phyloP scores from a whole-genome alignment of 1,284 basidiomycete species.

The Moniliophthora roreri region DNA sequence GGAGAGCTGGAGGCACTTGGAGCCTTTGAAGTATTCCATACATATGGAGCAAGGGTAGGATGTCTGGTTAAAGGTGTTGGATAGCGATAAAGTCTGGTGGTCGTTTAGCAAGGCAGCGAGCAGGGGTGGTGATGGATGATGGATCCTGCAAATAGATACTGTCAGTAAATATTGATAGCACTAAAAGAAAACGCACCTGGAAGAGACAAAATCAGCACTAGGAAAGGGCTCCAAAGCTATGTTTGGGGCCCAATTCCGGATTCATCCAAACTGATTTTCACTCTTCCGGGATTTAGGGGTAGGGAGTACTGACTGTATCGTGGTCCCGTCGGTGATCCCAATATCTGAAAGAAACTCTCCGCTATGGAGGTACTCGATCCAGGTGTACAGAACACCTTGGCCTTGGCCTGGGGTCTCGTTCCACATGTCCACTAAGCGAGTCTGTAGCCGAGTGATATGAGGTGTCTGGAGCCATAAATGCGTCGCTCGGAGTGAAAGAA shows the following conservation, averaged over 20 bases:
- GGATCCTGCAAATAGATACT: constrained; percentile 37
- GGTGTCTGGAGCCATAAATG: constrained; percentile 56
- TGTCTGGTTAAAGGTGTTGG: constrained; percentile 53
- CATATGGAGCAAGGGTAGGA: constrained; percentile 73
- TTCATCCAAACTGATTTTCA: too few species aligned
- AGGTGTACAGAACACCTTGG: constrained; percentile 61
- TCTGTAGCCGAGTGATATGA: constrained; percentile 34
- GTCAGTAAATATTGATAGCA: background rate
- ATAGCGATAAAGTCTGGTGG: constrained; percentile 46
- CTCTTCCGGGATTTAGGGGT: background rate
- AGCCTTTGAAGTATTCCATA: constrained; percentile 66
- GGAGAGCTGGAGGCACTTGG: constrained; percentile 60
- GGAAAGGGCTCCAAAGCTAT: constrained; percentile 6
- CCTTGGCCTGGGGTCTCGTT: constrained; percentile 57
- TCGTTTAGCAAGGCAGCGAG: constrained; percentile 48
- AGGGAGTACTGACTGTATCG: constrained; percentile 42
- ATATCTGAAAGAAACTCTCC: constrained; percentile 56
- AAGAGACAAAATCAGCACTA: constrained; percentile 21
- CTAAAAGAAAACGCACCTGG: background rate
- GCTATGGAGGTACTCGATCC: constrained; percentile 68
- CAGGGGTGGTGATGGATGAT: constrained; percentile 53
- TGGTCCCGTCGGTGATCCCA: constrained; percentile 30
- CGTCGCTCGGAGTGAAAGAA: constrained; percentile 54
- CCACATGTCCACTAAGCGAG: constrained; percentile 54
- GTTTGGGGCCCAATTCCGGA: too few species aligned